phyloP scores from a whole-genome alignment of 768 basidiomycete species.

The Dacryopinax spathularia region DNA sequence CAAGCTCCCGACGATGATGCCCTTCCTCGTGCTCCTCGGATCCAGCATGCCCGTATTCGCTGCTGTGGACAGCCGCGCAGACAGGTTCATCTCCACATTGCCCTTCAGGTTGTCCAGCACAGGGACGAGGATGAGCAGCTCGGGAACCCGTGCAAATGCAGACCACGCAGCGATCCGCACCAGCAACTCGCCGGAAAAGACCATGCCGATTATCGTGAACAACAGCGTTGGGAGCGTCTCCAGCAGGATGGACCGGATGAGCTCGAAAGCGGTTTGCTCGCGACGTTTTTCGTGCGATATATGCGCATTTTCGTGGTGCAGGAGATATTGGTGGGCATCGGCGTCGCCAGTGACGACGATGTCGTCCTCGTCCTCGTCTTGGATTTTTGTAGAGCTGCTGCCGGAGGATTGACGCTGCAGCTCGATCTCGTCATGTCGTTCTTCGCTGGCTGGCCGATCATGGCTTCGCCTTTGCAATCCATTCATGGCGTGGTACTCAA shows the following conservation, averaged over 20 bases:
- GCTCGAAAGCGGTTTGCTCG: background rate
- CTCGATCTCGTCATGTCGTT: background rate
- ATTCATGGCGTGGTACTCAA: background rate
- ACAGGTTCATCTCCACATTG: slow-evolving; percentile 96
- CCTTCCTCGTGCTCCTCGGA: slow-evolving; percentile 41
- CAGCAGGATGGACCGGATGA: background rate
- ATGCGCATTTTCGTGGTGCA: background rate
- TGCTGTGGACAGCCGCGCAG: slow-evolving; percentile 81
- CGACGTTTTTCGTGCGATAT: background rate
- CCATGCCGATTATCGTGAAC: slow-evolving; percentile 64
- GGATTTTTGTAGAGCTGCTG: background rate
- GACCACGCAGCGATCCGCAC: slow-evolving; percentile 80
- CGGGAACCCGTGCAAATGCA: slow-evolving; percentile 80
- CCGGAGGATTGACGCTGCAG: background rate
- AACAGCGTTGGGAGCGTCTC: slow-evolving; percentile 81
- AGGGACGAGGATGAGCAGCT: slow-evolving; percentile 92
- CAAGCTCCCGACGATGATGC: slow-evolving; percentile 68
- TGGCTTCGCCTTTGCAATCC: background rate
- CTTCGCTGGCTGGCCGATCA: background rate
- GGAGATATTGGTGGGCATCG: background rate
- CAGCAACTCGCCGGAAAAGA: slow-evolving; percentile 83
- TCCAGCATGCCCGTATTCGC: slow-evolving; percentile 88
- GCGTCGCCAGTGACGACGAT: background rate
- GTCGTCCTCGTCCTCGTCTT: background rate
- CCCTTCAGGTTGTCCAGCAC: slow-evolving; percentile 94